Evolutionary conservation across 2,329 filamentous ascomycete species (phyloP), one percentile per base, ranked within the genome.

Genomic region (Ascochyta clinopodiicola): DNA sequence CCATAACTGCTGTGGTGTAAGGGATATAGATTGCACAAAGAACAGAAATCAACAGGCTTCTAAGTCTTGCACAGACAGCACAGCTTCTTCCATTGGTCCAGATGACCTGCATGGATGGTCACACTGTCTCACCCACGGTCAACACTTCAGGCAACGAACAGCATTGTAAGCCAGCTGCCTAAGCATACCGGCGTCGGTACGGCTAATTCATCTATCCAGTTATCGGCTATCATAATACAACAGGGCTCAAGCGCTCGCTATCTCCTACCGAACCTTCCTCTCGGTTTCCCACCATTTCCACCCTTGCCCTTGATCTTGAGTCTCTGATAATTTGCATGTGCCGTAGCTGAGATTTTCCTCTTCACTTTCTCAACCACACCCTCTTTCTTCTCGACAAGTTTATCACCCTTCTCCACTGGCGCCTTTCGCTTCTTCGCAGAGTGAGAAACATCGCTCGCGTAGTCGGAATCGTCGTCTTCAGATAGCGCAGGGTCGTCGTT

Each of bases 241-340:
- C 3, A 22, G 22, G 9, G 21, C 17, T n/a, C 32, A 17, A 37
- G 2, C 27, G 13, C 17, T 51, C 54, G 71, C 57, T 66, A 64
- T 56, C 68, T 68, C 37, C 67, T 63, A 19, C 79, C 77, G 61
- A 73, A 74, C 55, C 73, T 71, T 2, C 79, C 78, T 44, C 75
- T 77, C 19, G 73, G 46, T 32, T 51, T 53, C 45, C 51, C 52
- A 4, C 48, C 42, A 52, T 63, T 69, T 58, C 71, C 73, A 37
- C 77, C 78, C 66, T 81, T 79, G 57, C 78, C 78, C 70, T 80
- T 82, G 68, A 82, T 82, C 57, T 82, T 82, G 27, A 82, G 74
- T 56, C 67, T 73, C 17, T 77, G 73, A 60, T 77, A 82, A 51
- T 82, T 82, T 22, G 79, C 77, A 62, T 82, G 77, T 24, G 78